Conservation (phyloP, 805 yeast species). For the Yueomyces sp. region DNA sequence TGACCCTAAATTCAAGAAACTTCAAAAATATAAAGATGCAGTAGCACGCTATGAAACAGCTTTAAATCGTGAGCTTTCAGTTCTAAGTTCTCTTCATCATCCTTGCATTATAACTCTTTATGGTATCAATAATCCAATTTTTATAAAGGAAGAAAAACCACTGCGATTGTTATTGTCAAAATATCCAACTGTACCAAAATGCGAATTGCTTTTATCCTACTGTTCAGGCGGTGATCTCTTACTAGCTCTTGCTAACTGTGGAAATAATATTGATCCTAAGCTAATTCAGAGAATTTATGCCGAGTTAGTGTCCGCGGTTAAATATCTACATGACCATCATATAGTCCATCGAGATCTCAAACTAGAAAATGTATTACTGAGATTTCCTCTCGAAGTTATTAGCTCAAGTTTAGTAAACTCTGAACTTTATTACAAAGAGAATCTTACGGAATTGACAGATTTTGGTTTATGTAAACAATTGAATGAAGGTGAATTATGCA, state of each 20-base stretch:
- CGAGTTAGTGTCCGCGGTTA: conserved; percentile 57
- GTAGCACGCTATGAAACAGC: conserved; percentile 46
- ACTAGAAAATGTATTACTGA: conserved; percentile 65
- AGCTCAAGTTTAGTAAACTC: conserved; percentile 3
- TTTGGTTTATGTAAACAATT: conserved; percentile 76
- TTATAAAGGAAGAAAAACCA: conserved; percentile 17
- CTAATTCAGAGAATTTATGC: conserved; percentile 51
- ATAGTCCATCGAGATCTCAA: conserved; percentile 88
- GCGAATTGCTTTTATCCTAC: conserved; percentile 53
- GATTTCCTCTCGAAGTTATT: conserved; percentile 24
- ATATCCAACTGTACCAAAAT: conserved; percentile 19
- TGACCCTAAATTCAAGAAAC: conserved; percentile 14
- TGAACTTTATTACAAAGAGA: conserved; percentile 5
- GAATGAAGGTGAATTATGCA: conserved; percentile 45
- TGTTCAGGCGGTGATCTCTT: conserved; percentile 80
- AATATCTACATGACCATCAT: conserved; percentile 51
- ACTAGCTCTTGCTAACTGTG: conserved; percentile 35
- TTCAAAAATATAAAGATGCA: conserved; percentile 27
- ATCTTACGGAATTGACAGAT: conserved; percentile 57
- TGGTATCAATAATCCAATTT: conserved; percentile 28
- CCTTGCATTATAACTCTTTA: conserved; percentile 57
- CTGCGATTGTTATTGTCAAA: conserved; percentile 20
- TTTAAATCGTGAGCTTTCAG: conserved; percentile 58
- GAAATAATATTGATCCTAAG: conserved; percentile 31
- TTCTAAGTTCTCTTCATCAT: conserved; percentile 43